These are phyloP conservation scores for Sugiyamaella marilandica DNA, from an alignment of 805 yeast genomes.

Conservation along the genomic window DNA sequence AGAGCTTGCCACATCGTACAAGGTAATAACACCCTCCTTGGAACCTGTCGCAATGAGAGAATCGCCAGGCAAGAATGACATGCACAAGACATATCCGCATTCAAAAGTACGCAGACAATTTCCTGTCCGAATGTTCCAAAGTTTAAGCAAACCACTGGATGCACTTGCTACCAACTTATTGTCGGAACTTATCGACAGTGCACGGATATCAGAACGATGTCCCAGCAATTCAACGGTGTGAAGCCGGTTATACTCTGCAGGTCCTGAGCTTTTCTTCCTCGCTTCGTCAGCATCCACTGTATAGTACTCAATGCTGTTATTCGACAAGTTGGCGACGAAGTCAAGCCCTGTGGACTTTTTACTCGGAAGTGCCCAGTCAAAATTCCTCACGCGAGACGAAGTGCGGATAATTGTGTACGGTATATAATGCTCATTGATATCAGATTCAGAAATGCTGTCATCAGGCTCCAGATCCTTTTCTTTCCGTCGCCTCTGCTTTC, in stretches of 20 bases:
- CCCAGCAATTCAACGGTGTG: constrained; percentile 72
- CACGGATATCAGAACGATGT: constrained; percentile 84
- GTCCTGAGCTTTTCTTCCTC: constrained; percentile 36
- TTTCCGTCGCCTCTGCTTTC: constrained; percentile 69
- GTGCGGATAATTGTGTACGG: constrained; percentile 68
- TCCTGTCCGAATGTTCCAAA: constrained; percentile 75
- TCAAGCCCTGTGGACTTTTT: constrained; percentile 46
- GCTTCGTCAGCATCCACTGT: constrained; percentile 46
- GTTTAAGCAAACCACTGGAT: constrained; percentile 80
- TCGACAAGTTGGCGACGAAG: constrained; percentile 58
- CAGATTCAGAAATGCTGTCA: constrained; percentile 38
- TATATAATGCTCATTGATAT: constrained; percentile 44
- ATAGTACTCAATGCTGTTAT: constrained; percentile 73
- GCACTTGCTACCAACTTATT: constrained; percentile 80
- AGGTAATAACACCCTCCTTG: constrained; percentile 75
- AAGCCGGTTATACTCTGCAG: constrained; percentile 35
- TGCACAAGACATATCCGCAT: constrained; percentile 79
- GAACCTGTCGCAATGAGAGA: constrained; percentile 82
- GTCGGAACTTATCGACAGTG: constrained; percentile 78
- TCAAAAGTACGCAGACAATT: constrained; percentile 83
- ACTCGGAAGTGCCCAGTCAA: constrained; percentile 47
- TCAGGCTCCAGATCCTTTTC: constrained; percentile 57
- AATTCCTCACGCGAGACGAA: constrained; percentile 55
- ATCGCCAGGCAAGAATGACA: constrained; percentile 88
- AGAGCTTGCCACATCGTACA: constrained; percentile 83